Evolutionary conservation across 1,139 yeast species (phyloP).

Genomic region (Yamadazyma siamensis): DNA sequence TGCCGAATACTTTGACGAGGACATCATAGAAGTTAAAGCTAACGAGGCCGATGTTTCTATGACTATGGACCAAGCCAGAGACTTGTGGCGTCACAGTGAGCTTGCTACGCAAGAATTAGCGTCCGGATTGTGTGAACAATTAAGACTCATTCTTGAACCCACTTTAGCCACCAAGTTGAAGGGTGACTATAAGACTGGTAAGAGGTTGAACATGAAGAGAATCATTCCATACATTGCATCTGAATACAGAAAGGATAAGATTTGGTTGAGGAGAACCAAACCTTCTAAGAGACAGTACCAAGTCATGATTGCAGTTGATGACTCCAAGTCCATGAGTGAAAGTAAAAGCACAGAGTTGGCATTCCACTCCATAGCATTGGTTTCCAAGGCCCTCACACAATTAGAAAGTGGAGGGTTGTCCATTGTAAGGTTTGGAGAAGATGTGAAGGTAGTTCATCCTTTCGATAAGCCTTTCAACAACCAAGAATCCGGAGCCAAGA

Average conservation of each 20-base stretch:
- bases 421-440: constrained; percentile 87
- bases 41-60: constrained; percentile 44
- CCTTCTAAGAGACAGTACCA: constrained; percentile 97
- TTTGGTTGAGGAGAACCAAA: constrained; percentile 96
- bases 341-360: constrained; percentile 88
- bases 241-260: constrained; percentile 95
- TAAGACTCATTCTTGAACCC: constrained; percentile 90
- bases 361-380: constrained; percentile 90
- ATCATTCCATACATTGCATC: constrained; percentile 98
- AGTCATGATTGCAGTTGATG: constrained; percentile 96
- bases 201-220: constrained; percentile 93
- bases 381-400: constrained; percentile 89
- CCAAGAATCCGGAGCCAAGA: constrained; percentile 76
- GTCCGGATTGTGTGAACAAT: constrained; percentile 85
- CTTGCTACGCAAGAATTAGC: constrained; percentile 82
- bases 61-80: constrained; percentile 64
- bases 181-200: constrained; percentile 98
- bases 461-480: constrained; percentile 78
- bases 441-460: constrained; percentile 81
- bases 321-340: constrained; percentile 96
- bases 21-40: constrained; percentile 27
- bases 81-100: constrained; percentile 81
- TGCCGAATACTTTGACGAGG: constrained; percentile 18
- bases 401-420: constrained; percentile 93
- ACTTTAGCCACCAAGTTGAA: constrained; percentile 88